Evolutionary conservation across 331 rosid species (phyloP), one percentile per base, ranked within the genome.

Genomic region (Erythrophleum ivorense): DNA sequence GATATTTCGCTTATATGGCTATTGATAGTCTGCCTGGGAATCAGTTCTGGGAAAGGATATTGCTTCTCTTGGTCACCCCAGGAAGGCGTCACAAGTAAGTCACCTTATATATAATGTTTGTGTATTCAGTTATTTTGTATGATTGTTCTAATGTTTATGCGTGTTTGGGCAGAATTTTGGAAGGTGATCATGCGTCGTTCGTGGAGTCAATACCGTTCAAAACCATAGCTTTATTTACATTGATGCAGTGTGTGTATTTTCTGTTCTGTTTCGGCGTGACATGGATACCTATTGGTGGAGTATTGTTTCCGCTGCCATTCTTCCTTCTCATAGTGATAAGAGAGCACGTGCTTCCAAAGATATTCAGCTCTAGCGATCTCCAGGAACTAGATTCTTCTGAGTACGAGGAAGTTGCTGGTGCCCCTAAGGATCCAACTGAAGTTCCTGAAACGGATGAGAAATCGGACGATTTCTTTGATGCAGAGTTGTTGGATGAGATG

Each of bases 1-100:
- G 94, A 55, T 90, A 90, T 41, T 90, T 90, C 21, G 90, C 94
- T 7, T 88, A 76, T 68, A 90, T 90, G 94, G 94, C 94, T 58
- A 85, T 88, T 40, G 94, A 90, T 64, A 90, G 94, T 80, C 92
- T 90, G 29, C 92, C 89, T 0, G 92, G 94, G 48, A 90, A 88
- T 81, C 94, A 88, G 66, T 88, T 90, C 75, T 90, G 92, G 92
- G 92, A 90, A 85, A 90, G 94, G 77, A 69, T 85, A 29, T 72
- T 87, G 70, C 75, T 88, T 71, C 89, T 90, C 82, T 88, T 88
- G 81, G 64, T 88, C 70, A 62, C 87, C 15, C 88, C 91, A 8
- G 43, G 87, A 36, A 74, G 92, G 54, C 89, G 85, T n/a, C 87
- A 85, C 88, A 90, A 88, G 75, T 71, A 48, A 48, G 59, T 7